phyloP scores from a whole-genome alignment of 306 rosid genomes.

The Albizia julibrissin region DNA sequence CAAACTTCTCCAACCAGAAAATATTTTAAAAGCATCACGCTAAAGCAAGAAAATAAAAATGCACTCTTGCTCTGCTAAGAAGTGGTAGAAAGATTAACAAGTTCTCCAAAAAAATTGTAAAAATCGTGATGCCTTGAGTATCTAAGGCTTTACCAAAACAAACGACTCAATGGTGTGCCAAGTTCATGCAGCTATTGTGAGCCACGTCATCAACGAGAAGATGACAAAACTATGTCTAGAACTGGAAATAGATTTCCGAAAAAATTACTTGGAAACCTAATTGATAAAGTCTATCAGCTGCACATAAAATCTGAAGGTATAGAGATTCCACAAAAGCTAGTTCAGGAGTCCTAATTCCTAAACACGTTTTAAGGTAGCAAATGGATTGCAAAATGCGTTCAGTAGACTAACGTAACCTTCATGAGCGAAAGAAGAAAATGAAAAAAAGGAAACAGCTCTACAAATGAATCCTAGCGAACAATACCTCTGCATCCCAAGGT shows the following conservation, averaged over 20 bases:
- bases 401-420: background rate
- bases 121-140: background rate
- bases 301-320: background rate
- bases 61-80: background rate
- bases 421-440: background rate
- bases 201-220: background rate
- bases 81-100: background rate
- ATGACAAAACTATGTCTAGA: background rate
- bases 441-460: background rate
- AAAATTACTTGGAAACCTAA: background rate
- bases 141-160: background rate
- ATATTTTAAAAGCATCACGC: background rate
- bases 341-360: background rate
- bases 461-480: background rate
- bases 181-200: background rate
- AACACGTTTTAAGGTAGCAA: background rate
- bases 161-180: background rate
- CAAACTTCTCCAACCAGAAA: slow-evolving; percentile 10
- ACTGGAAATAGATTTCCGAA: background rate
- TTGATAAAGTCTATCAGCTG: background rate
- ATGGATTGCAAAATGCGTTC: background rate
- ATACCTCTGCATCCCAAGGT: slow-evolving; percentile 91
- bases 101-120: background rate
- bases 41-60: background rate
- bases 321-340: background rate